These are phyloP conservation scores for Rhodotorula sp. DNA, from an alignment of 1,284 basidiomycete genomes.

Conservation along the genomic window DNA sequence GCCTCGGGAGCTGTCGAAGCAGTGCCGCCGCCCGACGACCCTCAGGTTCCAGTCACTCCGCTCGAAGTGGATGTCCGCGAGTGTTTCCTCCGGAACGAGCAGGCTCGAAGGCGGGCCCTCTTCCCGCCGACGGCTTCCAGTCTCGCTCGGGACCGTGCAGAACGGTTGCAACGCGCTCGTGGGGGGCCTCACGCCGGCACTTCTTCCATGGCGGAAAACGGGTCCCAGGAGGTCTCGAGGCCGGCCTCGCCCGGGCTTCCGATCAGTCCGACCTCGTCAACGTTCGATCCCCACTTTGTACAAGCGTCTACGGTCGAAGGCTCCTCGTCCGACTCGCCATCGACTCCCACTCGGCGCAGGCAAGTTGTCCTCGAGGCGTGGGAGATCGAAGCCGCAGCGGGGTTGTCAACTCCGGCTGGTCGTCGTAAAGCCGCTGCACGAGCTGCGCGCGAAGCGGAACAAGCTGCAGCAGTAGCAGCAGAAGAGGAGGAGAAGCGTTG, in stretches of 20 bases:
- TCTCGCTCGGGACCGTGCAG: not conserved
- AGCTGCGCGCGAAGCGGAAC: slow-evolving; percentile 2
- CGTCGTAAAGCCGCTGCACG: slow-evolving; percentile 21
- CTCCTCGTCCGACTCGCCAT: not conserved
- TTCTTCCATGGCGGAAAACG: not conserved
- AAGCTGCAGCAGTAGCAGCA: not conserved
- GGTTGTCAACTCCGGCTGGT: slow-evolving; percentile 21
- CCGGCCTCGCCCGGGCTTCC: not conserved
- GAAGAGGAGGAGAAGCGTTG: not conserved
- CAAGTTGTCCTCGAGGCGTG: slow-evolving; percentile 25
- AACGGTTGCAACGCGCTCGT: not conserved
- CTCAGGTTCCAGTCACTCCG: not conserved
- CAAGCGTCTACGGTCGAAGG: not conserved
- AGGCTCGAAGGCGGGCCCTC: slow-evolving; percentile 15
- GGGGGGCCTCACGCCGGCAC: too few relatives aligned
- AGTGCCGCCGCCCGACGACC: not conserved
- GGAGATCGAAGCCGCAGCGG: slow-evolving; percentile 30
- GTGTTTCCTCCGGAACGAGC: slow-evolving; percentile 14
- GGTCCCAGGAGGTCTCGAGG: not conserved
- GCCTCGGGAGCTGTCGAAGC: not conserved
- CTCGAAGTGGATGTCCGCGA: slow-evolving; percentile 18
- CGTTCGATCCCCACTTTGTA: not conserved
- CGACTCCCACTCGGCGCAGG: slow-evolving; percentile 1
- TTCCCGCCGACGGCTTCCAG: slow-evolving; percentile 7
- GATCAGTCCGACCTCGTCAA: not conserved